phyloP scores from a whole-genome alignment of 2,329 filamentous ascomycete species.

The Leptographium galeiforme region DNA sequence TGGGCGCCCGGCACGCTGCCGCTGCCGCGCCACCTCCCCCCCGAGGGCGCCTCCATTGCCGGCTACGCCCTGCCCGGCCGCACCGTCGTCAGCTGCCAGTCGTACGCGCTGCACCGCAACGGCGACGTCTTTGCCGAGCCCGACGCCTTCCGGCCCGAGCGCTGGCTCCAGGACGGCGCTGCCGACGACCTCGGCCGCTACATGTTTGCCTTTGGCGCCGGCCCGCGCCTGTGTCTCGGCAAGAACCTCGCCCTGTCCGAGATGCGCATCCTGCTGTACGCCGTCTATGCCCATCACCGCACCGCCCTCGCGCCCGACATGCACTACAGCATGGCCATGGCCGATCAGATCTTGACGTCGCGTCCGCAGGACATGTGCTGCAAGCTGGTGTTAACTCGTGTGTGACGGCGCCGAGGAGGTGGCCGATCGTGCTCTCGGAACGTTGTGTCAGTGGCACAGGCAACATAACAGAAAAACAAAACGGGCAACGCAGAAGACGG shows the following conservation, averaged over 20 bases:
- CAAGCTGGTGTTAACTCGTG: background rate
- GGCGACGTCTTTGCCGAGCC: slow-evolving; percentile 18
- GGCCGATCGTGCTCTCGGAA: too few species aligned
- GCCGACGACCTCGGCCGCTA: background rate
- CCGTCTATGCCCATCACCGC: background rate
- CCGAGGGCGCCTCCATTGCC: slow-evolving; percentile 11
- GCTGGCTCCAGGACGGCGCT: slow-evolving; percentile 17
- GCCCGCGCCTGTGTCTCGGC: slow-evolving; percentile 2
- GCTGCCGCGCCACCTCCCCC: slow-evolving; percentile 6
- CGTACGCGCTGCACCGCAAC: slow-evolving; percentile 18
- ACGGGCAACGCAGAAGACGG: too few species aligned
- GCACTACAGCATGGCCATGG: slow-evolving; percentile 1
- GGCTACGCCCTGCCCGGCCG: slow-evolving; percentile 16
- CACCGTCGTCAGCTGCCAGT: slow-evolving; percentile 17
- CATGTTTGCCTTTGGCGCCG: slow-evolving; percentile 4
- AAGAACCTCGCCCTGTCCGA: slow-evolving; percentile 5
- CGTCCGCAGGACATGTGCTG: slow-evolving; percentile 4
- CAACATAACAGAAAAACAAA: too few species aligned
- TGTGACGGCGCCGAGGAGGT: too few species aligned
- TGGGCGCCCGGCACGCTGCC: slow-evolving; percentile 15
- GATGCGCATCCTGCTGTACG: slow-evolving; percentile 1
- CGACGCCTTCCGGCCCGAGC: slow-evolving; percentile 20
- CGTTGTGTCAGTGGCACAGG: too few species aligned
- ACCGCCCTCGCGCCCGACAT: slow-evolving; percentile 1
- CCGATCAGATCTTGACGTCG: slow-evolving; percentile 3